Base-by-base conservation (phyloP, 2,329 filamentous ascomycete species). In the Harringtonia aguacate region DNA sequence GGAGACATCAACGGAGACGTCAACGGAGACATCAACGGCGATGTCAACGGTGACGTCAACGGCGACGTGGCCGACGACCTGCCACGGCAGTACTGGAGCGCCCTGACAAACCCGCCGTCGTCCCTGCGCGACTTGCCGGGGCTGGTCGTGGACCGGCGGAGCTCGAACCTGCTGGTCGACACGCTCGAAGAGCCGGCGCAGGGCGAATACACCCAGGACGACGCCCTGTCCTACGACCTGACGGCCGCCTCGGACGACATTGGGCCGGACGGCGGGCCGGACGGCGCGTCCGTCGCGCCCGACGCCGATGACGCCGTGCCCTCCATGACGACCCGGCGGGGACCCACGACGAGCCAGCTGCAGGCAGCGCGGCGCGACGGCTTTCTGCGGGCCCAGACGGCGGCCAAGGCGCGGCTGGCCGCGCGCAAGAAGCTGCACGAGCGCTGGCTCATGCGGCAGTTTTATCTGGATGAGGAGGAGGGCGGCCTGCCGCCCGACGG, bases 391-490 rank as follows among this genome's bases (percentile, higher is more conserved):
- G 60, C 56, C 1, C 36, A 36, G 5, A 33, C 64, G 43, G 62
- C 67, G 35, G 66, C 63, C 46, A 57, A 63, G 17, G 58, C 63
- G 22, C 58, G 63, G 24, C 59, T 55, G 2, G 55, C 58, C 8
- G 72, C 73, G 1, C 66, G 74, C 14, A 66, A 63, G 33, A 69
- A 70, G 50, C 66, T 86, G 30, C 72, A 82, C 53, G 77, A 89
- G 43, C 73, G 86, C 40, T 92, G 86, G 86, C 76, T 75, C 54
- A 73, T 84, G 46, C 73, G 86, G 37, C 77, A 81, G 33, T 94
- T 92, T 54, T 94, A 92, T 55, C 73, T 87, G 1, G 86, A 94
- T 46, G 83, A 88, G 60, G 87, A 94, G 64, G 86, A 94, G 59
- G 86, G 86, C 3, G 73, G 76, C 10, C 58, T 61, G n/a, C 68